Conservation (phyloP, 805 yeast species). For the Tetrapisispora namnaoensis region DNA sequence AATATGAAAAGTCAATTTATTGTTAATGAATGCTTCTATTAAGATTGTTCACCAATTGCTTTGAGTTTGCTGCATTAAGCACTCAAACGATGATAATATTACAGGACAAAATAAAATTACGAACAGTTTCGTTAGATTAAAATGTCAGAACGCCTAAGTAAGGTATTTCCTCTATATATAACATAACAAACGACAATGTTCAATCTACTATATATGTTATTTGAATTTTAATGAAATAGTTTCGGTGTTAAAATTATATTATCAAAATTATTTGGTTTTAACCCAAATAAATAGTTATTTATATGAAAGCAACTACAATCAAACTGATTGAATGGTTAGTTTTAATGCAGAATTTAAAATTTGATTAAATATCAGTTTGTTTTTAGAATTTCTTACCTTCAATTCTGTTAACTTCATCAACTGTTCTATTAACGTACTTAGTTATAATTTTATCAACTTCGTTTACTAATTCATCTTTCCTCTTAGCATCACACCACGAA, state of each 20-base stretch:
- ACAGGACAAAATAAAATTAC: too few relatives aligned
- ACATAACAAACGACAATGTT: too few relatives aligned
- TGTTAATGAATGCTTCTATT: too few relatives aligned
- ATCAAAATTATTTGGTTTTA: not conserved
- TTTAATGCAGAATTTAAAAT: not conserved
- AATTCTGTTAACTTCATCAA: slow-evolving; percentile 1
- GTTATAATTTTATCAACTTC: slow-evolving; percentile 35
- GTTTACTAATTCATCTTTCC: slow-evolving; percentile 36
- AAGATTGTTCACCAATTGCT: too few relatives aligned
- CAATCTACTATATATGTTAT: not conserved
- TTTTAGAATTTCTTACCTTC: not conserved
- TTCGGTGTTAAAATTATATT: not conserved
- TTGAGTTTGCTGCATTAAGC: too few relatives aligned
- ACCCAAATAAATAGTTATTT: not conserved
- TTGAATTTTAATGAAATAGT: not conserved
- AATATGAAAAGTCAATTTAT: too few relatives aligned
- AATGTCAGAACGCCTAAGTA: too few relatives aligned
- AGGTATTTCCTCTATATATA: too few relatives aligned
- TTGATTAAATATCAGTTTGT: not conserved
- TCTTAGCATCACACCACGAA: slow-evolving; percentile 61
- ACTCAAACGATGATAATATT: too few relatives aligned
- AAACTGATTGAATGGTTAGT: not conserved
- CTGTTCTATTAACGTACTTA: slow-evolving; percentile 26
- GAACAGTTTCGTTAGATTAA: too few relatives aligned
- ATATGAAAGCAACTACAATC: not conserved